Evolutionary conservation across 2,329 filamentous ascomycete genomes (phyloP), one percentile per base, ranked within the genome.

Genomic region (Xylaria sp.): DNA sequence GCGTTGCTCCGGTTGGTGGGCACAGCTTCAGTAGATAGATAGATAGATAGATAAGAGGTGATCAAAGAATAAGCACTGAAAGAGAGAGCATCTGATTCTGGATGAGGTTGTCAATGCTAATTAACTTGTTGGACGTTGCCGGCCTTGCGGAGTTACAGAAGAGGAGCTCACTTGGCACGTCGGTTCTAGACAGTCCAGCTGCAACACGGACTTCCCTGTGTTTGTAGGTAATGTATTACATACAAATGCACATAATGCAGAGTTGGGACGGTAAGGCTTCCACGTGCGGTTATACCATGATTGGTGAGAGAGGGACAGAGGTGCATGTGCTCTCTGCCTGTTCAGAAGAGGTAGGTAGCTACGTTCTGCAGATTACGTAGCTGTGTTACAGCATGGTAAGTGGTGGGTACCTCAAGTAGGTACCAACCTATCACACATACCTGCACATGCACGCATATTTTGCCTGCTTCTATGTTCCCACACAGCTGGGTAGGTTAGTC

Each of bases 241-340:
- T 55, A 6, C 6, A 20, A 31, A 55, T 55, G 52, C 20, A 55
- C 52, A 37, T 25, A 51, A 48, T 48, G n/a, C 8, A 23, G 8
- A 15, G 51, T 54, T 54, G 51, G 51, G 28, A 18, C 28, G 25
- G 50, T 15, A n/a, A 28, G 6, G 50, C 50, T 54, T 54, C 50
- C 50, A 44, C 55, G 37, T 28, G 37, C 37, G 18, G 37, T 28
- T 57, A 37, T 37, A 44, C 41, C 41, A 13, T 13, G 41, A 57
- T 18, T n/a, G n/a, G 20, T 58, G 56, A 58, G 56, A 39, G 56
- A 46, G 55, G 55, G 55, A 39, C 39, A 57, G 25, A 41, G 37
- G 6, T 25, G 55, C 37, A 41, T 28, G 37, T 18, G 55, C 4
- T 25, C 48, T 44, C 39, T 18, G 18, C 13, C 15, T 6, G 3